Conservation (phyloP, 768 basidiomycete genomes). For the Phaffia australis region DNA sequence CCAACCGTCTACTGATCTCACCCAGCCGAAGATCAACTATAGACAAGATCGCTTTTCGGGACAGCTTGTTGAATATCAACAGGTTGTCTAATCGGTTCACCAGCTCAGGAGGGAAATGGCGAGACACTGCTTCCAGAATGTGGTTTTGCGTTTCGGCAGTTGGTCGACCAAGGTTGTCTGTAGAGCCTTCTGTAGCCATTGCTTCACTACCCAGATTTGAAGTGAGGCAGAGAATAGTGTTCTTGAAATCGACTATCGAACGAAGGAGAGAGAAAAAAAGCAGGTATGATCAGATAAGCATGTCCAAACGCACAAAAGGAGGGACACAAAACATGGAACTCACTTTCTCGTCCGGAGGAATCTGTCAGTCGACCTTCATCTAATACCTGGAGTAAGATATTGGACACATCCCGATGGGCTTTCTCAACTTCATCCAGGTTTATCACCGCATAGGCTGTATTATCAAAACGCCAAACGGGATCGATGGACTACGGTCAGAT, state of each 20-base stretch:
- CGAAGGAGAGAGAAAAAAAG: neutral
- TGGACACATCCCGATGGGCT: slow-evolving; percentile 71
- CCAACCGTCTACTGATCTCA: slow-evolving; percentile 60
- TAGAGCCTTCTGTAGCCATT: slow-evolving; percentile 57
- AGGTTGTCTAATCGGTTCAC: slow-evolving; percentile 48
- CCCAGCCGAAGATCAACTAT: slow-evolving; percentile 65
- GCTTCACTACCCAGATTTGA: slow-evolving; percentile 61
- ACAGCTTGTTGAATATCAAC: slow-evolving; percentile 83
- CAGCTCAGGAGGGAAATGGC: slow-evolving; percentile 80
- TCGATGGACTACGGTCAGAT: neutral
- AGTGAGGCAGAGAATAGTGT: slow-evolving; percentile 83
- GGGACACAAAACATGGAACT: slow-evolving; percentile 50
- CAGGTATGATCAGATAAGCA: neutral
- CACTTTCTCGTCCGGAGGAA: slow-evolving; percentile 61
- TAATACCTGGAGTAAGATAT: slow-evolving; percentile 81
- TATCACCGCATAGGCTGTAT: slow-evolving; percentile 44
- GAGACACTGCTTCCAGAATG: slow-evolving; percentile 62
- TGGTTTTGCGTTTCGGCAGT: slow-evolving; percentile 51
- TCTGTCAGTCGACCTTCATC: slow-evolving; percentile 85
- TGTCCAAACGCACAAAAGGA: slow-evolving; percentile 41
- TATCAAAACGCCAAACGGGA: neutral
- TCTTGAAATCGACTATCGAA: slow-evolving; percentile 40
- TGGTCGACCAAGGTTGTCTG: slow-evolving; percentile 53
- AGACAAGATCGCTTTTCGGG: slow-evolving; percentile 57
- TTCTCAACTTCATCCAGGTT: slow-evolving; percentile 74